Percentiles rank a stretch among this genome's conserved stretches.
Conservation (phyloP, 371 early-diverging fungal genomes). For the Cokeromyces recurvatus region DNA sequence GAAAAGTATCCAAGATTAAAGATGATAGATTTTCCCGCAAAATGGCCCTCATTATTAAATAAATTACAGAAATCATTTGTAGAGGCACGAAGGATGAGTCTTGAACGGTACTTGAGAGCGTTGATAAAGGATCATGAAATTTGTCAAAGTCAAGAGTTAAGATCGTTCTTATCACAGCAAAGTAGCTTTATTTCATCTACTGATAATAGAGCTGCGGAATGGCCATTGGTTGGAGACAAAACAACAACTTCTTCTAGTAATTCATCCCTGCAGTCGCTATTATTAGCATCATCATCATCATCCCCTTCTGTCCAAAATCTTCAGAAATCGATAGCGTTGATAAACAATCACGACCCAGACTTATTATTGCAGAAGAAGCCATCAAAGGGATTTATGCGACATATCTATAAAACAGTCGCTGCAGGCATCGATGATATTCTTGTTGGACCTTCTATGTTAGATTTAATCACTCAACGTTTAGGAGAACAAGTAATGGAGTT, state of each 20-base stretch:
- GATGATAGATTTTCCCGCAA: slow-evolving; percentile 70
- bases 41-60: slow-evolving; percentile 51
- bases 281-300: slow-evolving; percentile 1
- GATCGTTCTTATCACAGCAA: slow-evolving; percentile 64
- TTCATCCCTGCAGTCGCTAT: background rate
- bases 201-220: too few relatives aligned
- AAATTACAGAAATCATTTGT: slow-evolving; percentile 61
- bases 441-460: slow-evolving; percentile 67
- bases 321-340: slow-evolving; percentile 14
- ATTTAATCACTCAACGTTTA: slow-evolving; percentile 64
- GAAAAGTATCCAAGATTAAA: slow-evolving; percentile 52
- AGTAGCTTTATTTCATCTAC: slow-evolving; percentile 48
- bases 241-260: background rate
- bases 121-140: slow-evolving; percentile 50
- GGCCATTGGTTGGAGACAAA: too few relatives aligned
- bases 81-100: slow-evolving; percentile 61
- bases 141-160: slow-evolving; percentile 53
- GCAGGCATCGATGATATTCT: slow-evolving; percentile 67
- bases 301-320: slow-evolving; percentile 24
- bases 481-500: slow-evolving; percentile 64
- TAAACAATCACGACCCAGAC: background rate
- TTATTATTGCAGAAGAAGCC: background rate
- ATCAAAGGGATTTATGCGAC: slow-evolving; percentile 55
- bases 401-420: slow-evolving; percentile 70
- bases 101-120: slow-evolving; percentile 71